Evolutionary conservation across 148 eudicot genomes (phyloP).

Genomic region (Heliamphora exappendiculata): DNA sequence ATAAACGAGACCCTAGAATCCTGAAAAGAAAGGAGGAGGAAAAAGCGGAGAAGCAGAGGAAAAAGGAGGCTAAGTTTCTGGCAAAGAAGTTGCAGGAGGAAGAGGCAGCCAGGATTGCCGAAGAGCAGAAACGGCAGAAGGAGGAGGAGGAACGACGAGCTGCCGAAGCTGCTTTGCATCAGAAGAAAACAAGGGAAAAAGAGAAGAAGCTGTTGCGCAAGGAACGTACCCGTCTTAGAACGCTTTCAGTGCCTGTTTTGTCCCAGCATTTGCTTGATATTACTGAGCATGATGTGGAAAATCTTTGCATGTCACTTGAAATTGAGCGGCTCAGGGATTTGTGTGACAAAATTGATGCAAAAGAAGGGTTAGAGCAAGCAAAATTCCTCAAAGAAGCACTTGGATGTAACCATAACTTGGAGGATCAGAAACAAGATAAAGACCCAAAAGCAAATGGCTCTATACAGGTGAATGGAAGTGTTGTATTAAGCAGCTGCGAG

Average conservation of each 20-base stretch:
- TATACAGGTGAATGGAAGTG: conserved; percentile 29
- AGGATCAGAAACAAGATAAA: conserved; percentile 37
- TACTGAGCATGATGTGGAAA: conserved; percentile 65
- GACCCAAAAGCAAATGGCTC: conserved; percentile 44
- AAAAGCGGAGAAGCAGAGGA: conserved; percentile 77
- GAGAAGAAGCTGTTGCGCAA: conserved; percentile 87
- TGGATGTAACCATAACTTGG: conserved; percentile 26
- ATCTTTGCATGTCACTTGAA: conserved; percentile 63
- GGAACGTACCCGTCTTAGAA: conserved; percentile 74
- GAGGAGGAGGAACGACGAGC: conserved; percentile 73
- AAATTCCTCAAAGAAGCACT: conserved; percentile 44
- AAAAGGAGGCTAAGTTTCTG: conserved; percentile 62
- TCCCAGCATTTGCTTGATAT: conserved; percentile 45
- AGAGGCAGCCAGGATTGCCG: conserved; percentile 74
- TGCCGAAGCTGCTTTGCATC: conserved; percentile 69
- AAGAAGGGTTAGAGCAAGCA: conserved; percentile 43
- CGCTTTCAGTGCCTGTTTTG: conserved; percentile 44
- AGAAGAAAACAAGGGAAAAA: conserved; percentile 75
- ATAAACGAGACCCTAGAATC: conserved; percentile 82
- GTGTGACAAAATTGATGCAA: conserved; percentile 62
- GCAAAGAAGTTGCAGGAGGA: conserved; percentile 84
- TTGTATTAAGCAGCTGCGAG: conserved; percentile 31
- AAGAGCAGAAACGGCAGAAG: conserved; percentile 65
- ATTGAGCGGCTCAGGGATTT: conserved; percentile 48
- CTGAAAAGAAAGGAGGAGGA: conserved; percentile 62